Conservation (phyloP, 2,329 filamentous ascomycete species). For the Colletotrichum sp. region DNA sequence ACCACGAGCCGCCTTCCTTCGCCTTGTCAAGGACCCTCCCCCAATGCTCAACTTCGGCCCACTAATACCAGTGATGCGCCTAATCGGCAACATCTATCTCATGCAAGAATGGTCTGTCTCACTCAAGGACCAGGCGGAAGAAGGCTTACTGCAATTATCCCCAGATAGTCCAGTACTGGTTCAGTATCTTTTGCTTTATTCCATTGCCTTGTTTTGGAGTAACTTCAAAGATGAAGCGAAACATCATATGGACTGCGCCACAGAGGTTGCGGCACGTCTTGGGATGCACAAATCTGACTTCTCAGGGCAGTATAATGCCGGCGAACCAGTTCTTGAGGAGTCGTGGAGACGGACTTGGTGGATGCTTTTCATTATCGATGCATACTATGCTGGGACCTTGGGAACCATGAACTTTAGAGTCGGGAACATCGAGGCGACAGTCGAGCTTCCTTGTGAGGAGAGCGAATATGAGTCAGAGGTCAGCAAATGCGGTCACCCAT, state of each 20-base stretch:
- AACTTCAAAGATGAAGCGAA: constrained; percentile 28
- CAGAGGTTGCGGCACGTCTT: constrained; percentile 63
- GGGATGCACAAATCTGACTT: constrained; percentile 64
- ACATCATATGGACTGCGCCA: constrained; percentile 49
- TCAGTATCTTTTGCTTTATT: constrained; percentile 40
- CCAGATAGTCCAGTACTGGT: constrained; percentile 32
- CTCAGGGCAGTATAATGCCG: constrained; percentile 49
- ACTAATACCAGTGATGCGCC: constrained; percentile 32
- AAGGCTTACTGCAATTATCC: neutral
- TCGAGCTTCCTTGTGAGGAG: constrained; percentile 70
- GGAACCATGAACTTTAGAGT: constrained; percentile 30
- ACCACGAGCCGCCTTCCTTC: constrained; percentile 24
- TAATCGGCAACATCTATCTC: constrained; percentile 38
- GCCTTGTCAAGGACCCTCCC: neutral
- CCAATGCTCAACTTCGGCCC: constrained; percentile 21
- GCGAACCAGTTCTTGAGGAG: constrained; percentile 57
- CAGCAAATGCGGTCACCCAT: constrained; percentile 24
- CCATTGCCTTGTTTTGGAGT: constrained; percentile 39
- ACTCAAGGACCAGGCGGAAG: constrained; percentile 4
- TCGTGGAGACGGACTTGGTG: constrained; percentile 75
- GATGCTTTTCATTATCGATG: constrained; percentile 69
- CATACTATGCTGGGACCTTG: constrained; percentile 39
- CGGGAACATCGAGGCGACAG: constrained; percentile 52
- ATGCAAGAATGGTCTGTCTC: neutral
- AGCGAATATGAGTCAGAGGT: constrained; percentile 52